A percentile compares a stretch with the other conserved stretches of the same genome.
phyloP scores from a whole-genome alignment of 495 filamentous ascomycete genomes.

The Lindgomyces ingoldianus region DNA sequence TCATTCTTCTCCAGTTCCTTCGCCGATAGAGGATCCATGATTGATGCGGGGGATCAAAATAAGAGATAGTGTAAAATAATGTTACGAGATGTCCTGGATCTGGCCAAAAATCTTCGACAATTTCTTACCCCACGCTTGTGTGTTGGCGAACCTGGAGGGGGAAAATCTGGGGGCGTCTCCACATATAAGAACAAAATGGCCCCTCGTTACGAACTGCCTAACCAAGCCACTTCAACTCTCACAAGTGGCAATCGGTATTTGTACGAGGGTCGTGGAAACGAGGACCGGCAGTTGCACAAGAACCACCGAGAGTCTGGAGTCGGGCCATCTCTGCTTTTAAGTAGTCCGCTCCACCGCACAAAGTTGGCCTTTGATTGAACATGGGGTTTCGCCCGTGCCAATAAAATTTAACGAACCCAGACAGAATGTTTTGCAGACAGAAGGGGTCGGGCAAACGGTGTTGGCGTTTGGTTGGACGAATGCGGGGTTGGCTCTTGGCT shows the following conservation, averaged over 20 bases:
- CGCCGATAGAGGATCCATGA: too few species aligned
- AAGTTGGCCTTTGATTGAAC: neutral
- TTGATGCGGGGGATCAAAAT: too few species aligned
- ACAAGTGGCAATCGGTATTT: neutral
- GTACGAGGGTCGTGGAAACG: slow-evolving; percentile 5
- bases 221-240: neutral
- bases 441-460: neutral
- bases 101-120: neutral
- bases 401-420: slow-evolving; percentile 15
- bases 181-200: slow-evolving; percentile 17
- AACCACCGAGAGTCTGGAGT: neutral
- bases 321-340: slow-evolving; percentile 22
- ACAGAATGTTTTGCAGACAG: neutral
- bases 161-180: slow-evolving; percentile 15
- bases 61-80: neutral
- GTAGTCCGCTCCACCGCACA: neutral
- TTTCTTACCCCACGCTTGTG: neutral
- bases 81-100: neutral
- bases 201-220: slow-evolving; percentile 5
- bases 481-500: neutral
- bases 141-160: slow-evolving; percentile 9
- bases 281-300: slow-evolving; percentile 24
- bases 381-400: neutral
- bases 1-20: slow-evolving; percentile 14
- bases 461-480: neutral